phyloP scores from a whole-genome alignment of 1,284 basidiomycete species.

The Trametes versicolor region DNA sequence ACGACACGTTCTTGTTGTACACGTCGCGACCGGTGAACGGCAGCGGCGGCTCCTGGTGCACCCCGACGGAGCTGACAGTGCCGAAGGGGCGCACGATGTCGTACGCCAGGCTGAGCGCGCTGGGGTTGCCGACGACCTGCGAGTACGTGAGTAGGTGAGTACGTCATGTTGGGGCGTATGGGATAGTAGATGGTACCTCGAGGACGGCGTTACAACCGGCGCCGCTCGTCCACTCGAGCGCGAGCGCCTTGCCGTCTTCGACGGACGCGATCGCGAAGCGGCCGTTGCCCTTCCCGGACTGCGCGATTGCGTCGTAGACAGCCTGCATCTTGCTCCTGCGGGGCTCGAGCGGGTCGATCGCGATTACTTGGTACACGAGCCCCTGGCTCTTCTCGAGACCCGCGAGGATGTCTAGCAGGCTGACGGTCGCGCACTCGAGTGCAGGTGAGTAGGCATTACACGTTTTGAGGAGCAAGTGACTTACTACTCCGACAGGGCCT shows the following conservation, averaged over 20 bases:
- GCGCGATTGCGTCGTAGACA: constrained; percentile 61
- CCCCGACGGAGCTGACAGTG: constrained; percentile 82
- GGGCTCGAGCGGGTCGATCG: constrained; percentile 66
- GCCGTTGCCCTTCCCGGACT: constrained; percentile 54
- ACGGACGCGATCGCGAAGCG: constrained; percentile 60
- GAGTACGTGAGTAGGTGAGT: background rate
- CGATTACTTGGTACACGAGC: constrained; percentile 63
- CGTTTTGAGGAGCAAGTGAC: constrained; percentile 29
- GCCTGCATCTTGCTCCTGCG: constrained; percentile 66
- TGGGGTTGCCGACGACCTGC: constrained; percentile 84
- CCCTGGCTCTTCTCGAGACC: constrained; percentile 43
- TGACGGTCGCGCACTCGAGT: constrained; percentile 64
- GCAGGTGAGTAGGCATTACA: constrained; percentile 11
- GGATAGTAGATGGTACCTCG: constrained; percentile 55
- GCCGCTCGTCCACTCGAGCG: constrained; percentile 61
- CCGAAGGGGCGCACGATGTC: constrained; percentile 85
- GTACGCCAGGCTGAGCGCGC: constrained; percentile 78
- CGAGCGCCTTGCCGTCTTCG: constrained; percentile 59
- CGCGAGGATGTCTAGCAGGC: constrained; percentile 69
- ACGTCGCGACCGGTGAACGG: constrained; percentile 71
- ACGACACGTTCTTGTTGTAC: constrained; percentile 85
- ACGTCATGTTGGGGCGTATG: background rate
- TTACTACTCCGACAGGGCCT: constrained; percentile 78
- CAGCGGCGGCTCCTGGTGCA: constrained; percentile 64
- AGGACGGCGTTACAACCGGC: constrained; percentile 72